Percentiles rank a stretch among this genome's conserved stretches.
phyloP scores from a whole-genome alignment of 805 yeast genomes.

The Hanseniaspora guilliermondii region DNA sequence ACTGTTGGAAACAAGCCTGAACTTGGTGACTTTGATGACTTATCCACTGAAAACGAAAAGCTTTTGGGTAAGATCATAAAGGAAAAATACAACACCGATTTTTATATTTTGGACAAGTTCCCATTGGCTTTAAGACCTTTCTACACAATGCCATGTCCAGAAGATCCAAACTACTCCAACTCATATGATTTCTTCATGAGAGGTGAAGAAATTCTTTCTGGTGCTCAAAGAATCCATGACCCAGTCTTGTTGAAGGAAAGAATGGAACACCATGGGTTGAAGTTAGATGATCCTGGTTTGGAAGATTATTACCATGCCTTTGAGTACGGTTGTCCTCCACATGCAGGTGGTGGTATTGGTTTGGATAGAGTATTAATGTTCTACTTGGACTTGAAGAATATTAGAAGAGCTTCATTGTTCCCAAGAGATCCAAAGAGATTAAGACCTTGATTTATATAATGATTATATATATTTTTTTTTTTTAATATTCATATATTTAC shows the following conservation, averaged over 20 bases:
- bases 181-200: slow-evolving; percentile 99
- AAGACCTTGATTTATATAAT: slow-evolving; percentile 45
- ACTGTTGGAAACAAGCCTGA: slow-evolving; percentile 78
- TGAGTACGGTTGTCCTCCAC: slow-evolving; percentile 93
- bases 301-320: slow-evolving; percentile 88
- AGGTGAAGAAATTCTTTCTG: slow-evolving; percentile 98
- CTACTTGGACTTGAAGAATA: slow-evolving; percentile 90
- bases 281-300: slow-evolving; percentile 69
- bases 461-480: background rate
- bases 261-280: slow-evolving; percentile 71
- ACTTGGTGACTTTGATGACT: slow-evolving; percentile 66
- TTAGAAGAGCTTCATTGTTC: slow-evolving; percentile 96
- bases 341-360: slow-evolving; percentile 97
- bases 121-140: slow-evolving; percentile 94
- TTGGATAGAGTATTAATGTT: slow-evolving; percentile 98
- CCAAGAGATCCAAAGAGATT: slow-evolving; percentile 97
- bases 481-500: background rate
- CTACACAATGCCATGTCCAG: slow-evolving; percentile 97
- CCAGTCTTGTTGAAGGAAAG: slow-evolving; percentile 69
- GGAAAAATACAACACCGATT: slow-evolving; percentile 92
- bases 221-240: slow-evolving; percentile 98
- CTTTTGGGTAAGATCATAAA: slow-evolving; percentile 80
- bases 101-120: slow-evolving; percentile 95
- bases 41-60: slow-evolving; percentile 89
- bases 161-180: slow-evolving; percentile 84